These are phyloP conservation scores for Chlorella sp. DNA, from an alignment of 139 green algal species.

Conservation along the genomic window DNA sequence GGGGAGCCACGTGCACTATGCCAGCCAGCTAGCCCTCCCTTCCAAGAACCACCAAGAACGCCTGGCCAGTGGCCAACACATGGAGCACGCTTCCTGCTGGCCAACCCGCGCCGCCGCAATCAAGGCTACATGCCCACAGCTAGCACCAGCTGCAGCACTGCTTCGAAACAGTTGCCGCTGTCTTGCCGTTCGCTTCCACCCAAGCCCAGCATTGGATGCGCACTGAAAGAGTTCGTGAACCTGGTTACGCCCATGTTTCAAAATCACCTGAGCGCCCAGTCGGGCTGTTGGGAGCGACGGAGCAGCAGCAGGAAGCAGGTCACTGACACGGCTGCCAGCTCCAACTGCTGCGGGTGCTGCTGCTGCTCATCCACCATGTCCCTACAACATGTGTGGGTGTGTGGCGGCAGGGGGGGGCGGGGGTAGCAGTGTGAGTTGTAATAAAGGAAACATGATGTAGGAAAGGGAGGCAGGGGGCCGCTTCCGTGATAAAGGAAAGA, in stretches of 20 bases:
- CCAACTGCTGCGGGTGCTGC: constrained; percentile 29
- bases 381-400: not conserved
- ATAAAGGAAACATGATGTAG: too few relatives aligned
- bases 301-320: constrained; percentile 37
- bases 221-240: not conserved
- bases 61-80: too few relatives aligned
- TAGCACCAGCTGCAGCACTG: too few relatives aligned
- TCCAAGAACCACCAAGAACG: too few relatives aligned
- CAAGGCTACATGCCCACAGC: too few relatives aligned
- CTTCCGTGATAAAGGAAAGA: too few relatives aligned
- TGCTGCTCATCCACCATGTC: constrained; percentile 40
- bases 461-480: not conserved
- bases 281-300: not conserved
- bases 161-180: too few relatives aligned
- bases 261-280: not conserved
- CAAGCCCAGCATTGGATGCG: not conserved
- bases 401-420: not conserved
- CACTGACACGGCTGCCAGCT: constrained; percentile 4
- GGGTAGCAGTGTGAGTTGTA: not conserved
- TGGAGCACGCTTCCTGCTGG: too few relatives aligned
- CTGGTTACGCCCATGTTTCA: not conserved
- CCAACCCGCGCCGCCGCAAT: too few relatives aligned
- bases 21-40: too few relatives aligned
- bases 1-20: too few relatives aligned
- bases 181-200: not conserved